These are phyloP conservation scores for Penicillium sp. DNA, from an alignment of 2,329 filamentous ascomycete species.

Conservation along the genomic window DNA sequence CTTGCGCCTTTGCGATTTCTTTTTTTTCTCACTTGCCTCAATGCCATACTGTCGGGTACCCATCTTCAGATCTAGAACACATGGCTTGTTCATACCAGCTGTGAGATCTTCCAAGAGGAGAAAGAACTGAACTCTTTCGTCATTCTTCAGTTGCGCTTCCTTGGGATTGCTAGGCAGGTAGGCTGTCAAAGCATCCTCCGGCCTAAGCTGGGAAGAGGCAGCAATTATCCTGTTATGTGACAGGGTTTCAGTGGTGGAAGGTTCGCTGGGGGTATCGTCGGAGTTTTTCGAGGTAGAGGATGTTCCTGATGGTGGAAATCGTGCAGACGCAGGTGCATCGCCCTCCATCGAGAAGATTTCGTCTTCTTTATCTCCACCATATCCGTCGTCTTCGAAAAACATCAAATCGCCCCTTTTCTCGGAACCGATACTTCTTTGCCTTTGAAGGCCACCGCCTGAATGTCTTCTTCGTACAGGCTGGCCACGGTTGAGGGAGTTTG, in stretches of 20 bases:
- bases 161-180: constrained; percentile 69
- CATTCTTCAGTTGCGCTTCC: constrained; percentile 60
- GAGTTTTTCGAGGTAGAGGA: constrained; percentile 13
- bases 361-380: constrained; percentile 74
- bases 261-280: constrained; percentile 5
- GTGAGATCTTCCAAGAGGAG: constrained; percentile 91
- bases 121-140: constrained; percentile 81
- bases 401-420: constrained; percentile 75
- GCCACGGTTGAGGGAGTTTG: constrained; percentile 31
- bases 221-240: constrained; percentile 2
- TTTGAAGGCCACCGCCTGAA: constrained; percentile 80
- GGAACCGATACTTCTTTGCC: constrained; percentile 68
- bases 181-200: constrained; percentile 22
- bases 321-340: constrained; percentile 28
- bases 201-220: not conserved
- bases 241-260: not conserved
- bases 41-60: constrained; percentile 95
- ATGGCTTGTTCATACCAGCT: constrained; percentile 92
- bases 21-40: constrained; percentile 88
- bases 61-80: constrained; percentile 98
- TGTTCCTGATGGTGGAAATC: not conserved
- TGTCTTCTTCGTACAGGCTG: constrained; percentile 64
- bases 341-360: constrained; percentile 69
- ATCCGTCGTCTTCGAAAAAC: constrained; percentile 86
- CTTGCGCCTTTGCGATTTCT: constrained; percentile 87